Percentiles rank a stretch among this genome's conserved stretches.
Conservation (phyloP, 306 rosid species). For the Arachis hypogaea region DNA sequence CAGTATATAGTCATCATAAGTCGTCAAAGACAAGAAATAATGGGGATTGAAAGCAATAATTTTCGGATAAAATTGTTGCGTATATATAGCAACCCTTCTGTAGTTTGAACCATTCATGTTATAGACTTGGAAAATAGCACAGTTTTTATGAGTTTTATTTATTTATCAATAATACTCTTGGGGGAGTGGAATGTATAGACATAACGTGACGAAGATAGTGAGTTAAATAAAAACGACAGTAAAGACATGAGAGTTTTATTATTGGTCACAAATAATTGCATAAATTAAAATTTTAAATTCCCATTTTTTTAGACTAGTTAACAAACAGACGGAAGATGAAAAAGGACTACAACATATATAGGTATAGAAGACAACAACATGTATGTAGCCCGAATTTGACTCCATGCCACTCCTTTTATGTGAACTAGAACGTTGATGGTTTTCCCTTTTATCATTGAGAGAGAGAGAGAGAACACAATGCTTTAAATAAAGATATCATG, state of each 20-base stretch:
- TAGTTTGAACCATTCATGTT: not conserved
- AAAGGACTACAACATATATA: no score
- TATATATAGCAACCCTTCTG: not conserved
- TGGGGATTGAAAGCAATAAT: not conserved
- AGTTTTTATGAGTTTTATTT: not conserved
- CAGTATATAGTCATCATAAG: not conserved
- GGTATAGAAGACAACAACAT: not conserved
- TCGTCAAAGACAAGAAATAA: not conserved
- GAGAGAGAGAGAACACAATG: no score
- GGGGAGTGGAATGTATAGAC: no score
- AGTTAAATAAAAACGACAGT: no score
- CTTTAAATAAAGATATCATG: not conserved
- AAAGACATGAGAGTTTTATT: no score
- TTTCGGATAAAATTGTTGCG: not conserved
- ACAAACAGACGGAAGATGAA: no score
- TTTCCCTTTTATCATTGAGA: not conserved
- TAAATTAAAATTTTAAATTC: no score
- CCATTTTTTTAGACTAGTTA: no score
- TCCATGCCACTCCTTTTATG: slow-evolving; percentile 1
- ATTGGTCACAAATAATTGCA: no score
- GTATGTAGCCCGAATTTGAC: not conserved
- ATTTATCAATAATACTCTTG: no score
- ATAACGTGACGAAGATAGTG: no score
- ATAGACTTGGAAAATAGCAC: not conserved
- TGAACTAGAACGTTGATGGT: not conserved